These are phyloP conservation scores for Stephania yunnanensis DNA, from an alignment of 164 flowering plant genomes.

Conservation along the genomic window DNA sequence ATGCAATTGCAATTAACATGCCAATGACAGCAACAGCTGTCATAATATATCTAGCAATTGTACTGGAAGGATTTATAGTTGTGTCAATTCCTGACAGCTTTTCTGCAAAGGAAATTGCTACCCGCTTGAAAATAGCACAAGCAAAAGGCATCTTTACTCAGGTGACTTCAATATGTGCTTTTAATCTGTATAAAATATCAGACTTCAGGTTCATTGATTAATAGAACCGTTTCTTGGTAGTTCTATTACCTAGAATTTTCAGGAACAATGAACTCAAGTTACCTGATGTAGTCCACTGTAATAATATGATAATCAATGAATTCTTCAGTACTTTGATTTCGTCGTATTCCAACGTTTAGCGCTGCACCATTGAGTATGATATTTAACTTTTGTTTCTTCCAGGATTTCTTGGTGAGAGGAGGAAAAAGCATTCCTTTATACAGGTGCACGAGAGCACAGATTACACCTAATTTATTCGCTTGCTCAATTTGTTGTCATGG, in stretches of 20 bases:
- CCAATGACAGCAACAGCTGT: constrained; percentile 90
- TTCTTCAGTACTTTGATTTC: background rate
- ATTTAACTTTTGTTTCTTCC: constrained; percentile 19
- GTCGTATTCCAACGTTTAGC: background rate
- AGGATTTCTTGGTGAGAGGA: constrained; percentile 89
- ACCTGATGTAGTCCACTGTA: background rate
- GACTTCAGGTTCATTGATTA: background rate
- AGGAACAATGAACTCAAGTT: background rate
- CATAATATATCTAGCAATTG: constrained; percentile 71
- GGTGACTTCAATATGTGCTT: constrained; percentile 30
- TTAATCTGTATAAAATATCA: background rate
- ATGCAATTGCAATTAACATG: constrained; percentile 90
- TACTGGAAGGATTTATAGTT: constrained; percentile 77
- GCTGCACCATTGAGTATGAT: constrained; percentile 4
- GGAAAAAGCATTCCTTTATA: constrained; percentile 76
- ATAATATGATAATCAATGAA: background rate
- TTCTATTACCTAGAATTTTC: background rate
- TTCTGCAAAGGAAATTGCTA: constrained; percentile 77
- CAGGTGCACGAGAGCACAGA: constrained; percentile 37
- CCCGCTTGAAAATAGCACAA: constrained; percentile 67
- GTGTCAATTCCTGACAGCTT: constrained; percentile 97
- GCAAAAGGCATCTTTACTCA: constrained; percentile 96
- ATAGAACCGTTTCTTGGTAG: background rate
- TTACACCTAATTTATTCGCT: no score
- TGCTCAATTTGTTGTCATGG: no score